Evolutionary conservation across 352 stramenopile species (phyloP), one percentile per base, ranked within the genome.

Genomic region (Globisporangium recalcitrans): DNA sequence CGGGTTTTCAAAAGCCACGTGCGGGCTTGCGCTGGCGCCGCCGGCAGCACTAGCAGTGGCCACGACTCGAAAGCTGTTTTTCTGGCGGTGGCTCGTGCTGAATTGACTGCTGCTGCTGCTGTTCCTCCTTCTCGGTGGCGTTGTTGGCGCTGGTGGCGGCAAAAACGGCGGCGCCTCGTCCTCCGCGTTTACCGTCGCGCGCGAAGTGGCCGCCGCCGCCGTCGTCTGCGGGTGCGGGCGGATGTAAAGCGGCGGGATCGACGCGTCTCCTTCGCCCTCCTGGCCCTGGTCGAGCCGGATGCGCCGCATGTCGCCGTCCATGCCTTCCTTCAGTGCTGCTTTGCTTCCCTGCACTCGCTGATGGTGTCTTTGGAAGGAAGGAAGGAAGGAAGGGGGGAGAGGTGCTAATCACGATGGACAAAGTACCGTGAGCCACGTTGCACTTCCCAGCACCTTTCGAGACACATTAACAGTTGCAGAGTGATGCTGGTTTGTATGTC

Each of bases 221-320:
- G 49, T 56, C 27, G 14, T 8, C 49, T 57, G 51, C 5, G 27
- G 29, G n/a, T 24, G 29, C 29, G 51, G 19, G 27, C 38, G 60
- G 27, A 42, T 47, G 38, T 60, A 60, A 2, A 60, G 60, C 1
- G 60, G 49, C 51, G 51, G 60, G 14, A 47, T 55, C 9, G 36
- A 26, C 29, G 40, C 29, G 59, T 53, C 24, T 38, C 19, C 59
- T 32, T 34, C 60, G 19, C 52, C n/a, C 10, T 57, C 51, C 29
- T 57, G 51, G 51, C 36, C 54, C 54, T 52, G 42, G 61, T 67
- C 61, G 32, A 51, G 29, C 44, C 58, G 52, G 52, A 58, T 48
- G 52, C 61, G 52, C 22, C 61, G 52, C 61, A 51, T 52, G 26
- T 46, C 38, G 16, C 38, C 38, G 61, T 40, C 44, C 61, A 67